A percentile compares a stretch with the other conserved stretches of the same genome.
Evolutionary conservation across 2,329 filamentous ascomycete species (phyloP).

Genomic region (Alternaria gaisen): DNA sequence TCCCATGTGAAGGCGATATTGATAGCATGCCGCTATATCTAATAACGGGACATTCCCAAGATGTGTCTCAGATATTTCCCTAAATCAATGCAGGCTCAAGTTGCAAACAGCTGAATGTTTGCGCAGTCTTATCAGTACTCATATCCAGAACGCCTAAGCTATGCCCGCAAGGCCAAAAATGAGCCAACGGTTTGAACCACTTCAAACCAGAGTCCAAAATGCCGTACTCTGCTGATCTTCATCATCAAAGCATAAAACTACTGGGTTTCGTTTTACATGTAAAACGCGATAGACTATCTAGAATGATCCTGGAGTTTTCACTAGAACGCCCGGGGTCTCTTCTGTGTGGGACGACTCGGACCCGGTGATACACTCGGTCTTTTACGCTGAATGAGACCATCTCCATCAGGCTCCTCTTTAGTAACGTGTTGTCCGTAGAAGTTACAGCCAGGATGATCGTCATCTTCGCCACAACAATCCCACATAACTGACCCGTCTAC

Average conservation of each 20-base stretch:
- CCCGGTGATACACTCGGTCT: slow-evolving; percentile 8
- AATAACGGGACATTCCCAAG: background rate
- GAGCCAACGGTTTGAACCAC: background rate
- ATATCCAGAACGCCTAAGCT: background rate
- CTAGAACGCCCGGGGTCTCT: slow-evolving; percentile 4
- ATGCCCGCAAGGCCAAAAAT: background rate
- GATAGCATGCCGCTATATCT: background rate
- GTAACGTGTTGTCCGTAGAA: slow-evolving; percentile 16
- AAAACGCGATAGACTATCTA: background rate
- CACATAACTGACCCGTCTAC: slow-evolving; percentile 8
- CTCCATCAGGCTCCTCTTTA: background rate
- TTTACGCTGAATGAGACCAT: background rate
- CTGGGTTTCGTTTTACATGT: background rate
- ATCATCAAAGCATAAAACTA: background rate
- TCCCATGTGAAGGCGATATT: background rate
- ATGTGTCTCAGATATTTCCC: background rate
- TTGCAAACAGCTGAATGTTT: background rate
- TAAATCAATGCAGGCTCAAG: background rate
- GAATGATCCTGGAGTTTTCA: background rate
- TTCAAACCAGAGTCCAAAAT: background rate
- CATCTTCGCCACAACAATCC: slow-evolving; percentile 22
- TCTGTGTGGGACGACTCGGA: slow-evolving; percentile 1
- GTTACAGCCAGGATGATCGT: slow-evolving; percentile 21
- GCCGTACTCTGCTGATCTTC: background rate
- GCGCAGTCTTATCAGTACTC: background rate